Evolutionary conservation across 2,329 filamentous ascomycete species (phyloP), one percentile per base, ranked within the genome.

Genomic region (Alternaria burnsii): DNA sequence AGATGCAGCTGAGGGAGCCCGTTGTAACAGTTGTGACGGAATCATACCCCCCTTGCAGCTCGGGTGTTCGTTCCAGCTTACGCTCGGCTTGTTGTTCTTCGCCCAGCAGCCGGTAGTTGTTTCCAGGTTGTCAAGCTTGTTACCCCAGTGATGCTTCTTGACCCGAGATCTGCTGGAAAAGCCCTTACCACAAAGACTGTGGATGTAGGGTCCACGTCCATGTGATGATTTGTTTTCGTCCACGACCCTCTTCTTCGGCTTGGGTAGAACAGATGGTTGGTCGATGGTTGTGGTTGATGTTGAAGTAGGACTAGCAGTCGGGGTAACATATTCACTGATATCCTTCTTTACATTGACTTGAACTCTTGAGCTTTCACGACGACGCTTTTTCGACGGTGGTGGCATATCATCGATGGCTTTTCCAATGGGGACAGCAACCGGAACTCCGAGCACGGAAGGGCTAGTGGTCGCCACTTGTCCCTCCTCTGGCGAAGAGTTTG

Each of bases 141-240:
- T 60, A 16, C 74, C 74, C 70, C 73, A 78, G 44, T 77, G 76
- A 52, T 77, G 75, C 38, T 76, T 76, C 58, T 72, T 77, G 18
- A 76, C 73, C n/a, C 53, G 67, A 1, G 58, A 65, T 8, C 69
- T 65, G 10, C 56, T 68, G 2, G 54, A 20, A 28, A 77, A 78
- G 2, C 52, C 57, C 46, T 67, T 73, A 4, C 74, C 74, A 38
- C 75, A 78, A 10, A 78, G 61, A 16, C 47, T 53, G 47, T 78
- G 75, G 2, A 77, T 59, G 59, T 63, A 77, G 1, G 30, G 52
- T 0, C 57, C 59, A 9, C 43, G 55, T 16, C 20, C 38, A n/a
- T 52, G 41, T 51, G 43, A 16, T 9, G 16, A 26, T 20, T 47
- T n/a, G 20, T 40, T 6, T n/a, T 47, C 42, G 7, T 18, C 34